phyloP scores from a whole-genome alignment of 2,329 filamentous ascomycete genomes.

The Geoglossum cookeanum region DNA sequence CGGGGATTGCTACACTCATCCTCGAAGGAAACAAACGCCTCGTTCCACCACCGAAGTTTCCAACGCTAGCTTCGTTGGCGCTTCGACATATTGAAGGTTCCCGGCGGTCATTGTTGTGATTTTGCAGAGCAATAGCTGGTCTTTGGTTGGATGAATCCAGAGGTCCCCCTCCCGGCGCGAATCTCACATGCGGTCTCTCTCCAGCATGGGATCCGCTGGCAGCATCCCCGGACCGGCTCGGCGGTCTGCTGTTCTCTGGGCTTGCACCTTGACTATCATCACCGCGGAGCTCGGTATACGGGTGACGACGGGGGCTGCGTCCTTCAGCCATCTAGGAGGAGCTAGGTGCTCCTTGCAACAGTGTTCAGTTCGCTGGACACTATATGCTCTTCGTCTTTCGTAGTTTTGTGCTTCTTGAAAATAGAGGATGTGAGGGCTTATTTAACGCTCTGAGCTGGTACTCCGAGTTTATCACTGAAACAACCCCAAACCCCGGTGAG shows the following conservation, averaged over 20 bases:
- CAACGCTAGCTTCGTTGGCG: not conserved
- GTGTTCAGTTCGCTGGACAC: too few relatives aligned
- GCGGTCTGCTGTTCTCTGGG: not conserved
- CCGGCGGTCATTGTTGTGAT: not conserved
- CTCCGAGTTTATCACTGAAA: too few relatives aligned
- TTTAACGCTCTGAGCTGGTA: too few relatives aligned
- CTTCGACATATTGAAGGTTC: not conserved
- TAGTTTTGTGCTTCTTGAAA: too few relatives aligned
- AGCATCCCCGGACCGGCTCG: not conserved
- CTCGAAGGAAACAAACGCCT: not conserved
- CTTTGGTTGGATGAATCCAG: not conserved
- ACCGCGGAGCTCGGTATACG: not conserved
- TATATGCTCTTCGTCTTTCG: too few relatives aligned
- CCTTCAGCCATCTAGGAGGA: not conserved
- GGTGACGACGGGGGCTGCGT: not conserved
- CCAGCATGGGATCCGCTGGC: not conserved
- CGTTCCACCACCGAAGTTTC: not conserved
- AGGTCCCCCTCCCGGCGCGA: not conserved
- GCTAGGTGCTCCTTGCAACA: too few relatives aligned
- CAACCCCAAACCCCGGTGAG: too few relatives aligned
- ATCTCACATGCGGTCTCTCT: slow-evolving; percentile 2
- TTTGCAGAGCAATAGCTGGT: not conserved
- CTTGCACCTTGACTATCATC: not conserved
- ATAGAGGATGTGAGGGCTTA: too few relatives aligned
- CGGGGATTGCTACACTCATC: not conserved